Conservation (phyloP, 2,329 filamentous ascomycete species). For the Phyllosticta ampelicida region DNA sequence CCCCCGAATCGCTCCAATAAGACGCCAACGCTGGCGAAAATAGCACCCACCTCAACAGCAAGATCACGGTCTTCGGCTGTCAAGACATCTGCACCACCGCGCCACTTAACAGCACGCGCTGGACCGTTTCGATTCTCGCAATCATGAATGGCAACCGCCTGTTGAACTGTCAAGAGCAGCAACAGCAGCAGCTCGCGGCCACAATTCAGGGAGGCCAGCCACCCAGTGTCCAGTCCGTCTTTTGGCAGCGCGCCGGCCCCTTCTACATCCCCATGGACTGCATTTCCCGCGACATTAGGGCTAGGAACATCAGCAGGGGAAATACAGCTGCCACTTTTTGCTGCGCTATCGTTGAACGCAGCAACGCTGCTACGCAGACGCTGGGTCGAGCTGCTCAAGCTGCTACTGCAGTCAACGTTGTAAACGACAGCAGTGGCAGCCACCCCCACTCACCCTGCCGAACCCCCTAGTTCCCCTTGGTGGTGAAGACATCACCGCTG, state of each 20-base stretch:
- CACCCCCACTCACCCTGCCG: too few relatives aligned
- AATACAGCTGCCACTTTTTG: background rate
- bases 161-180: background rate
- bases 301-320: constrained; percentile 27
- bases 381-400: background rate
- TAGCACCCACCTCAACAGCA: constrained; percentile 24
- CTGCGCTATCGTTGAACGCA: background rate
- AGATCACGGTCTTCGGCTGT: constrained; percentile 22
- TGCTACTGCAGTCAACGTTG: too few relatives aligned
- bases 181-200: background rate
- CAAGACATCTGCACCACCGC: constrained; percentile 41
- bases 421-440: too few relatives aligned
- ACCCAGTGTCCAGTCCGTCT: background rate
- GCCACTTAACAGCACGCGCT: constrained; percentile 30
- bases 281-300: constrained; percentile 26
- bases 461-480: too few relatives aligned
- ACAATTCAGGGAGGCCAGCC: background rate
- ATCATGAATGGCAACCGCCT: constrained; percentile 30
- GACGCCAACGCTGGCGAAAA: constrained; percentile 38
- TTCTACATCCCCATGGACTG: constrained; percentile 10
- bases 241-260: background rate
- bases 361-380: background rate
- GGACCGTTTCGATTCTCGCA: constrained; percentile 37
- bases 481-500: too few relatives aligned
- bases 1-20: background rate